phyloP scores from a whole-genome alignment of 305 asterid genomes.

The Stenogyne calaminthoides region DNA sequence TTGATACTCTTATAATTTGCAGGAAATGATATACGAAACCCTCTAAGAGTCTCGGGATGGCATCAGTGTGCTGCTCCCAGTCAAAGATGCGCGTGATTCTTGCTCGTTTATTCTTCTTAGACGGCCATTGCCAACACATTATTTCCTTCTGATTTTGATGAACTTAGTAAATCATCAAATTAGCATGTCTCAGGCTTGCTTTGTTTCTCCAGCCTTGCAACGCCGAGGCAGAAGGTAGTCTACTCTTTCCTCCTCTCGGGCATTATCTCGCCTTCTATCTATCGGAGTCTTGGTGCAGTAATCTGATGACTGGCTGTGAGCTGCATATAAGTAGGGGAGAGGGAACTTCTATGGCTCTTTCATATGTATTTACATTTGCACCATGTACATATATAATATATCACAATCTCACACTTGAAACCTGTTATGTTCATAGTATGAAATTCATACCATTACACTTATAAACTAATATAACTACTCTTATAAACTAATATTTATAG shows the following conservation, averaged over 20 bases:
- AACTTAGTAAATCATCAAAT: conserved; percentile 23
- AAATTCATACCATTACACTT: no score
- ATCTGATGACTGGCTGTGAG: conserved; percentile 26
- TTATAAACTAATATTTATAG: no score
- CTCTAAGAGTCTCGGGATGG: conserved; percentile 23
- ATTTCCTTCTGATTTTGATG: background rate
- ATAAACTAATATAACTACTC: no score
- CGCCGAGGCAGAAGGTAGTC: background rate
- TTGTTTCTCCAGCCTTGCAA: conserved; percentile 9
- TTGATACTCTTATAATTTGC: conserved; percentile 14
- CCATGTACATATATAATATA: background rate
- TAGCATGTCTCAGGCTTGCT: background rate
- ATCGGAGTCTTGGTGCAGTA: background rate
- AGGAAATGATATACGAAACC: conserved; percentile 70
- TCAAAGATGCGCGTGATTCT: conserved; percentile 19
- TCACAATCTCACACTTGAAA: no score
- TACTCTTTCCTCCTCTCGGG: background rate
- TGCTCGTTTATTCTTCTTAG: conserved; percentile 21
- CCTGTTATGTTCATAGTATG: no score
- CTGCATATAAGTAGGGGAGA: background rate
- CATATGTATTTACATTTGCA: background rate
- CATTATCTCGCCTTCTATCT: background rate
- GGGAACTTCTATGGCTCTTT: background rate
- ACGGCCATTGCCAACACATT: conserved; percentile 8
- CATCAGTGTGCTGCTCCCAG: conserved; percentile 10